Percentiles rank a stretch among this genome's conserved stretches.
phyloP scores from a whole-genome alignment of 2,329 filamentous ascomycete species.

The Truncatella angustata region DNA sequence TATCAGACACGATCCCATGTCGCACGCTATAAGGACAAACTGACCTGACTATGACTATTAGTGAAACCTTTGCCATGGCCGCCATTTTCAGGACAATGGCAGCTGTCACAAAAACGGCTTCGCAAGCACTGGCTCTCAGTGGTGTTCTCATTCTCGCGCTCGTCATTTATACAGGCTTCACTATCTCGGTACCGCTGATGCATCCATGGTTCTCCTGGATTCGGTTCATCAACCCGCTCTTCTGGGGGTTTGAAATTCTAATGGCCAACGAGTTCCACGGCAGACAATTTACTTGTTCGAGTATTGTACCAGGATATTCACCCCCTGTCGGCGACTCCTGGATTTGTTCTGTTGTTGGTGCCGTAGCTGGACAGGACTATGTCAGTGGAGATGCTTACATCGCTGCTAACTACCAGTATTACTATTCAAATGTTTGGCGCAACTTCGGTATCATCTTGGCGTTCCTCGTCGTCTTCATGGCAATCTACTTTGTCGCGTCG shows the following conservation, averaged over 20 bases:
- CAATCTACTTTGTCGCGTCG: slow-evolving; percentile 59
- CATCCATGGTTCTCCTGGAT: slow-evolving; percentile 75
- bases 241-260: slow-evolving; percentile 71
- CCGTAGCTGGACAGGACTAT: slow-evolving; percentile 49
- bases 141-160: slow-evolving; percentile 58
- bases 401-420: slow-evolving; percentile 52
- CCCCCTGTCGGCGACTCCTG: slow-evolving; percentile 43
- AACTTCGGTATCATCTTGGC: slow-evolving; percentile 56
- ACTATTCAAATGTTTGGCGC: slow-evolving; percentile 58
- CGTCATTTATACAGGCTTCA: slow-evolving; percentile 60
- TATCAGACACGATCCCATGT: no score
- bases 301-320: slow-evolving; percentile 45
- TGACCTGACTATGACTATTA: no score
- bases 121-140: slow-evolving; percentile 53
- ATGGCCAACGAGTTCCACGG: slow-evolving; percentile 71
- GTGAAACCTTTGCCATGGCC: slow-evolving; percentile 73
- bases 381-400: slow-evolving; percentile 65
- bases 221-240: slow-evolving; percentile 70
- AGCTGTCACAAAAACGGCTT: slow-evolving; percentile 64
- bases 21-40: no score
- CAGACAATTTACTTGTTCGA: slow-evolving; percentile 54
- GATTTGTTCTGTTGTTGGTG: slow-evolving; percentile 53
- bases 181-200: slow-evolving; percentile 55
- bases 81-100: slow-evolving; percentile 75
- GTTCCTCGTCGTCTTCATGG: slow-evolving; percentile 58